phyloP scores from a whole-genome alignment of 2,329 filamentous ascomycete genomes.

The Aspergillus calidoustus region DNA sequence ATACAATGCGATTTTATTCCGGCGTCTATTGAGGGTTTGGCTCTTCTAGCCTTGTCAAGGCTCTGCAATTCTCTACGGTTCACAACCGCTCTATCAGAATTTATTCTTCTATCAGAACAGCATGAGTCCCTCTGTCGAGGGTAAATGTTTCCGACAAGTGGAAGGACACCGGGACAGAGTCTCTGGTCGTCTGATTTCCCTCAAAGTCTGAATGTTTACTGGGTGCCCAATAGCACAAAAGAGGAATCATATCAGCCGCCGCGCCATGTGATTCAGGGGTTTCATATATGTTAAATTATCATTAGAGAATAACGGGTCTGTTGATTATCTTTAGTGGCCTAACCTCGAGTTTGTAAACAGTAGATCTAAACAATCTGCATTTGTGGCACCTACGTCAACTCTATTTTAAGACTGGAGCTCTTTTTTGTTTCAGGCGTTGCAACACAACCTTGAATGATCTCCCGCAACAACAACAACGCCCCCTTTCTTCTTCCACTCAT shows the following conservation, averaged over 20 bases:
- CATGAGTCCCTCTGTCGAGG: not conserved
- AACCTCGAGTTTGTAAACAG: not conserved
- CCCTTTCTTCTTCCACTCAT: slow-evolving; percentile 25
- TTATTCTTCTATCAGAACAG: not conserved
- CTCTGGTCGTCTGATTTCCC: not conserved
- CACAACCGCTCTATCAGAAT: not conserved
- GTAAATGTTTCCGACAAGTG: not conserved
- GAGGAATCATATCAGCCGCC: not conserved
- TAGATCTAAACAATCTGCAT: not conserved
- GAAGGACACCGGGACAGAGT: not conserved
- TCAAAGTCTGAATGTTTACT: not conserved
- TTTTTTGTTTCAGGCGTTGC: slow-evolving; percentile 31
- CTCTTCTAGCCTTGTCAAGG: slow-evolving; percentile 21
- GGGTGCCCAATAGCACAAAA: not conserved
- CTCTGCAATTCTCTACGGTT: not conserved
- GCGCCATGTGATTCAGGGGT: not conserved
- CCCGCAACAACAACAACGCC: slow-evolving; percentile 24
- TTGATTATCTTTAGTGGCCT: not conserved
- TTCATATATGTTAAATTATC: not conserved
- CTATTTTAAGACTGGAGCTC: slow-evolving; percentile 17
- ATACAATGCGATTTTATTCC: slow-evolving; percentile 42
- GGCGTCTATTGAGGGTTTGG: slow-evolving; percentile 36
- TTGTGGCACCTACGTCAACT: slow-evolving; percentile 26
- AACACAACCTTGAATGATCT: slow-evolving; percentile 19
- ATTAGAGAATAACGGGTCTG: not conserved